These are phyloP conservation scores for Globisporangium barbulae DNA, from an alignment of 352 stramenopile genomes.

Conservation along the genomic window DNA sequence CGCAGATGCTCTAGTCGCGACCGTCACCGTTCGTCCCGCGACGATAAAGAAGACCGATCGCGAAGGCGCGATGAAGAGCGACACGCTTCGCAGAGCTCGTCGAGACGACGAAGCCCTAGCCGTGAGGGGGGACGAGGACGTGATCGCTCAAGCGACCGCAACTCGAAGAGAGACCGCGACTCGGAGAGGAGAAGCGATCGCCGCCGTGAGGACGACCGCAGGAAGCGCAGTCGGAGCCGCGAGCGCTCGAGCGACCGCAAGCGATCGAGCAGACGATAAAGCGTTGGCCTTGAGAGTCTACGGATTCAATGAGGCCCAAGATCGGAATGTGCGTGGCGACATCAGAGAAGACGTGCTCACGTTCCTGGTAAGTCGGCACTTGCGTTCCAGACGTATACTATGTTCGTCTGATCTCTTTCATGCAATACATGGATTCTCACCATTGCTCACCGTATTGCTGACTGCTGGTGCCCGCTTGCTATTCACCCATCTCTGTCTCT, in stretches of 20 bases:
- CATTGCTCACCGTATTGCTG: background rate
- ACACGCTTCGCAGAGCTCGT: background rate
- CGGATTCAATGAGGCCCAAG: background rate
- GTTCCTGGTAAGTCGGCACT: background rate
- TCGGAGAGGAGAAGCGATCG: slow-evolving; percentile 22
- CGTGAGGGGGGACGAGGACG: background rate
- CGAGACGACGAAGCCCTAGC: slow-evolving; percentile 11
- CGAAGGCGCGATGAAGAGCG: background rate
- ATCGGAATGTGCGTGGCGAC: too few species aligned
- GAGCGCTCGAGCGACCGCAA: slow-evolving; percentile 28
- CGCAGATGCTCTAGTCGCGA: slow-evolving; percentile 19
- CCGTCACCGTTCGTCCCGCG: background rate
- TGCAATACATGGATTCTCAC: slow-evolving; percentile 3
- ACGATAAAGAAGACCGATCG: background rate
- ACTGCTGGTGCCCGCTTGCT: background rate
- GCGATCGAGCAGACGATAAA: slow-evolving; percentile 21
- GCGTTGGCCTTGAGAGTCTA: background rate
- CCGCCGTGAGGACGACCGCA: slow-evolving; percentile 12
- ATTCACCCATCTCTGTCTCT: slow-evolving; percentile 13
- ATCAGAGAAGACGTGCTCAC: background rate
- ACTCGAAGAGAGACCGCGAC: slow-evolving; percentile 18
- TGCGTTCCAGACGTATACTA: background rate
- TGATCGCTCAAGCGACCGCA: slow-evolving; percentile 7
- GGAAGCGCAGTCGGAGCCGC: slow-evolving; percentile 30
- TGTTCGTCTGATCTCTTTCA: background rate